Percentiles rank a stretch among this genome's conserved stretches.
These are phyloP conservation scores for Blastocystis sp. DNA, from an alignment of 352 stramenopile genomes.

Conservation along the genomic window DNA sequence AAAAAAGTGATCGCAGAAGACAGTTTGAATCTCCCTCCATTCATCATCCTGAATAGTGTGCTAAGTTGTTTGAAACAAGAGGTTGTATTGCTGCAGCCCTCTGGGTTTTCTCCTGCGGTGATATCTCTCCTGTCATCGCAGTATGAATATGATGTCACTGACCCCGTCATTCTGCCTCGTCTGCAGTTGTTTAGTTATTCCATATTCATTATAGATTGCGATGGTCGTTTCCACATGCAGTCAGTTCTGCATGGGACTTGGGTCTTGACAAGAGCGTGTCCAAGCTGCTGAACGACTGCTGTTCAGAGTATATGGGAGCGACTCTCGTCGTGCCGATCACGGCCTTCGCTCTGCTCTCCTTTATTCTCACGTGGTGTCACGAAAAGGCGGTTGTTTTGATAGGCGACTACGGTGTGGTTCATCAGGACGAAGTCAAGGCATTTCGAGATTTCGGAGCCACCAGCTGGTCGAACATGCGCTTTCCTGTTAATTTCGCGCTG, in stretches of 20 bases:
- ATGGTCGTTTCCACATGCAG: not conserved
- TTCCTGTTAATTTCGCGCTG: conserved; percentile 1
- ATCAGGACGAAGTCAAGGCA: not conserved
- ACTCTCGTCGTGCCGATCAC: not conserved
- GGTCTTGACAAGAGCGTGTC: not conserved
- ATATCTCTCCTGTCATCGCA: conserved; percentile 15
- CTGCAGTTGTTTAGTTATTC: not conserved
- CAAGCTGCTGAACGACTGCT: not conserved
- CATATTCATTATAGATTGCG: not conserved
- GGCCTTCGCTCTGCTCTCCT: not conserved
- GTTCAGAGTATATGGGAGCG: not conserved
- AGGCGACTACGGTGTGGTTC: not conserved
- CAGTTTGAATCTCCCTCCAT: not conserved
- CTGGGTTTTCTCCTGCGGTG: not conserved
- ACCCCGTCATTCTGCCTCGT: not conserved
- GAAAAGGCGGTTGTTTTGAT: not conserved
- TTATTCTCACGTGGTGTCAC: not conserved
- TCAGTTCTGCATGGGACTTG: not conserved
- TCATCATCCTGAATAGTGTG: conserved; percentile 32
- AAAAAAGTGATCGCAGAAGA: not conserved
- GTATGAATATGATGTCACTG: not conserved
- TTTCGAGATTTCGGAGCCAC: not conserved
- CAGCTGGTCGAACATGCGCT: not conserved
- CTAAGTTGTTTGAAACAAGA: conserved; percentile 32
- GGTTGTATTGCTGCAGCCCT: not conserved